These are phyloP conservation scores for Phytophthora litchii DNA, from an alignment of 352 stramenopile genomes.

Conservation along the genomic window DNA sequence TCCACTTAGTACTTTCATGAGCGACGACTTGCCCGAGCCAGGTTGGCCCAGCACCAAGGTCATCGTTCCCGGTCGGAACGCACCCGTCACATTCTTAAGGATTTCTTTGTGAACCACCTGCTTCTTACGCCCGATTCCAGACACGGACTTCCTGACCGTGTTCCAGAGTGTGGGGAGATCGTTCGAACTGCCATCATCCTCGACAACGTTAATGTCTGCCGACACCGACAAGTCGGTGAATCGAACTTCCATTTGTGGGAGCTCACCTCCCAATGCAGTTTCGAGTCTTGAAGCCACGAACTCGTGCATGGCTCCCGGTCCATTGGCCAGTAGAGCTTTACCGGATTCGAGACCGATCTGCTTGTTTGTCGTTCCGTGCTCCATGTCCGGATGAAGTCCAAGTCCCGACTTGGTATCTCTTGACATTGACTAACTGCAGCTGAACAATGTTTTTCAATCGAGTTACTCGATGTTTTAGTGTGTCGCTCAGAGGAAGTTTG, in stretches of 20 bases:
- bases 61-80: constrained; percentile 46
- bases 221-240: constrained; percentile 56
- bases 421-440: neutral
- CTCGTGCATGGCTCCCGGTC: constrained; percentile 44
- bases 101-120: constrained; percentile 33
- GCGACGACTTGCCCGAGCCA: constrained; percentile 33
- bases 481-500: constrained; percentile 20
- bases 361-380: constrained; percentile 18
- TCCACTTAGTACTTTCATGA: constrained; percentile 46
- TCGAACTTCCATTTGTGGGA: constrained; percentile 69
- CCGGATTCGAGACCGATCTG: constrained; percentile 28
- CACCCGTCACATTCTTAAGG: constrained; percentile 34
- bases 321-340: constrained; percentile 42
- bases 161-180: constrained; percentile 59
- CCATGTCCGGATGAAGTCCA: constrained; percentile 13
- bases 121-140: constrained; percentile 35
- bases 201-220: constrained; percentile 45
- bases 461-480: constrained; percentile 2
- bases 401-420: neutral
- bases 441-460: neutral
- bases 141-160: constrained; percentile 41
- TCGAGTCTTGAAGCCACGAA: constrained; percentile 47
- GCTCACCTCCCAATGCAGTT: constrained; percentile 36
- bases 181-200: constrained; percentile 20
- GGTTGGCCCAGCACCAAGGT: constrained; percentile 36